Conservation (phyloP, 2,329 filamentous ascomycete species). For the Fusarium odoratissimum region DNA sequence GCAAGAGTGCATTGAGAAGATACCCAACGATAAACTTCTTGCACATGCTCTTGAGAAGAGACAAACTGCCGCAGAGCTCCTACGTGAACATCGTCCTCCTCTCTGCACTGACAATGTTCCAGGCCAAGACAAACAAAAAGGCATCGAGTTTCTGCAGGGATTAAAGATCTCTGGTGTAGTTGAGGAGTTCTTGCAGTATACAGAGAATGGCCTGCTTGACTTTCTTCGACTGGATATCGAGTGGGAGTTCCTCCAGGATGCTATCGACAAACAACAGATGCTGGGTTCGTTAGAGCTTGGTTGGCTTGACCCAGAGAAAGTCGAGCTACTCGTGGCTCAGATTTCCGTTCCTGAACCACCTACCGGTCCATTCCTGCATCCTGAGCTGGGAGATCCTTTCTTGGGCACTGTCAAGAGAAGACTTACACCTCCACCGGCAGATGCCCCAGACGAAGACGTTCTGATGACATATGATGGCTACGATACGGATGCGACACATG, state of each 20-base stretch:
- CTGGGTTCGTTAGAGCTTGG: constrained; percentile 8
- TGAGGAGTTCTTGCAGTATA: constrained; percentile 27
- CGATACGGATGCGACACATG: not conserved
- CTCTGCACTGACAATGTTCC: constrained; percentile 42
- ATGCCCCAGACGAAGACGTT: not conserved
- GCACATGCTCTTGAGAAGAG: constrained; percentile 15
- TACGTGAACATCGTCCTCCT: constrained; percentile 35
- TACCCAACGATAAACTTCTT: constrained; percentile 20
- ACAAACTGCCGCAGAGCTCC: constrained; percentile 12
- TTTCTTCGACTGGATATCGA: constrained; percentile 45
- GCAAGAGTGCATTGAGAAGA: constrained; percentile 24
- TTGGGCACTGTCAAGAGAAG: not conserved
- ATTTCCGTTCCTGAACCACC: not conserved
- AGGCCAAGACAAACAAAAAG: constrained; percentile 26
- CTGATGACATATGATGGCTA: not conserved
- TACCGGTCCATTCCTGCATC: not conserved
- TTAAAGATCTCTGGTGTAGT: constrained; percentile 1
- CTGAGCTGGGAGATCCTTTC: constrained; percentile 6
- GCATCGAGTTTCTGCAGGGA: constrained; percentile 29
- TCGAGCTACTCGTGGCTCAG: not conserved
- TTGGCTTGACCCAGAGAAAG: constrained; percentile 22
- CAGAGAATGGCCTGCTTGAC: constrained; percentile 10
- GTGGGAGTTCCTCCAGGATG: constrained; percentile 39
- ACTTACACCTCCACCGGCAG: not conserved
- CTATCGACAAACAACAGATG: constrained; percentile 29